These are phyloP conservation scores for Leccinum pseudoinsigne DNA, from an alignment of 1,284 basidiomycete species.

Conservation along the genomic window DNA sequence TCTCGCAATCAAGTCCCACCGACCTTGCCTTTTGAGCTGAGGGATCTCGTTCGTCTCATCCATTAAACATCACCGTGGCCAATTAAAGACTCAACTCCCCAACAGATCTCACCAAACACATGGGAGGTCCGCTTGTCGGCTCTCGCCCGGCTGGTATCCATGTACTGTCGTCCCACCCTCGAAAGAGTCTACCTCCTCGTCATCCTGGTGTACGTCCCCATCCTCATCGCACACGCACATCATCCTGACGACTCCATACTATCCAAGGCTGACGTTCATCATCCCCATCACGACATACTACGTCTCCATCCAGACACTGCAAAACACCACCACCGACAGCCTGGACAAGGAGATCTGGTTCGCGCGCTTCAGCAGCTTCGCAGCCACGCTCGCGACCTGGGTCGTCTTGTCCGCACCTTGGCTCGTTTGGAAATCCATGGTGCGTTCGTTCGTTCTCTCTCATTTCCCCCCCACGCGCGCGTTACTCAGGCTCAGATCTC, in stretches of 20 bases:
- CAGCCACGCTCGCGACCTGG: slow-evolving; percentile 39
- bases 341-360: slow-evolving; percentile 31
- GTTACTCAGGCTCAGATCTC: neutral
- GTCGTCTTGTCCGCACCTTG: slow-evolving; percentile 46
- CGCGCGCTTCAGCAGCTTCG: slow-evolving; percentile 41
- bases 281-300: slow-evolving; percentile 44
- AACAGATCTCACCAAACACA: slow-evolving; percentile 44
- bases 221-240: neutral
- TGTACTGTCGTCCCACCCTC: slow-evolving; percentile 46
- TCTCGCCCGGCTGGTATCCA: slow-evolving; percentile 40
- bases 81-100: neutral
- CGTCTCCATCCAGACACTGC: slow-evolving; percentile 31
- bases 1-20: slow-evolving; percentile 31
- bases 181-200: slow-evolving; percentile 46
- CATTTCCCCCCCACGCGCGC: no score
- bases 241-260: neutral
- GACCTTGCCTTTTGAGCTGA: slow-evolving; percentile 38
- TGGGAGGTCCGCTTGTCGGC: slow-evolving; percentile 46
- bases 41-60: slow-evolving; percentile 27
- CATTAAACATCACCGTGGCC: neutral
- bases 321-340: slow-evolving; percentile 9
- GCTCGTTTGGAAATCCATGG: slow-evolving; percentile 49
- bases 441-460: slow-evolving; percentile 26
- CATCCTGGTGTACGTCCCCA: slow-evolving; percentile 40
- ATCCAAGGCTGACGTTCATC: slow-evolving; percentile 40